These are phyloP conservation scores for Lasiodiplodia gonubiensis DNA, from an alignment of 2,329 filamentous ascomycete species.

Conservation along the genomic window DNA sequence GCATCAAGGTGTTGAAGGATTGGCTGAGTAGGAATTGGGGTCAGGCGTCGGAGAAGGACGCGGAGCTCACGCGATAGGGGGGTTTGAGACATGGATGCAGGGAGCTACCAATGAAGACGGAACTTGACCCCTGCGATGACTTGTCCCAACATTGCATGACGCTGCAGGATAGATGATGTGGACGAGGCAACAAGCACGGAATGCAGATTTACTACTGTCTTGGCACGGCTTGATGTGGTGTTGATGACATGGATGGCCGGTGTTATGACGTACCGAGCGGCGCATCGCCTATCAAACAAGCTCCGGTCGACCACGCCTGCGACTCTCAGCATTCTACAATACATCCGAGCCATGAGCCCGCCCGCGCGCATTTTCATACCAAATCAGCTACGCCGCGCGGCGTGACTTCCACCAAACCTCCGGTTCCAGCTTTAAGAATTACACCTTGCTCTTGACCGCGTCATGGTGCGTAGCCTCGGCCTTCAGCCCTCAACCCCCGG, in stretches of 20 bases:
- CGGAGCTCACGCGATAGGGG: slow-evolving; percentile 7
- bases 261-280: slow-evolving; percentile 5
- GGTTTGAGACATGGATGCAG: background rate
- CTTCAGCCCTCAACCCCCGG: background rate
- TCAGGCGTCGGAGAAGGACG: slow-evolving; percentile 13
- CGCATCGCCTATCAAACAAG: background rate
- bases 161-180: background rate
- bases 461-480: slow-evolving; percentile 10
- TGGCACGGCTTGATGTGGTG: slow-evolving; percentile 15
- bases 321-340: background rate
- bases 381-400: background rate
- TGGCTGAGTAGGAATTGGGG: slow-evolving; percentile 23
- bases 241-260: slow-evolving; percentile 5
- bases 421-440: background rate
- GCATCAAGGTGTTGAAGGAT: background rate
- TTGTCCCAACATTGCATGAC: background rate
- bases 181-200: background rate
- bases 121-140: background rate
- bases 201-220: slow-evolving; percentile 4
- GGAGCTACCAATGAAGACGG: background rate
- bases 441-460: background rate
- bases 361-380: background rate
- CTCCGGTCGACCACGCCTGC: background rate
- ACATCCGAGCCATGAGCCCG: slow-evolving; percentile 5
- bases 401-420: background rate